Evolutionary conservation across 139 green algal species (phyloP), one percentile per base, ranked within the genome.

Genomic region (Picochlorum sp.): DNA sequence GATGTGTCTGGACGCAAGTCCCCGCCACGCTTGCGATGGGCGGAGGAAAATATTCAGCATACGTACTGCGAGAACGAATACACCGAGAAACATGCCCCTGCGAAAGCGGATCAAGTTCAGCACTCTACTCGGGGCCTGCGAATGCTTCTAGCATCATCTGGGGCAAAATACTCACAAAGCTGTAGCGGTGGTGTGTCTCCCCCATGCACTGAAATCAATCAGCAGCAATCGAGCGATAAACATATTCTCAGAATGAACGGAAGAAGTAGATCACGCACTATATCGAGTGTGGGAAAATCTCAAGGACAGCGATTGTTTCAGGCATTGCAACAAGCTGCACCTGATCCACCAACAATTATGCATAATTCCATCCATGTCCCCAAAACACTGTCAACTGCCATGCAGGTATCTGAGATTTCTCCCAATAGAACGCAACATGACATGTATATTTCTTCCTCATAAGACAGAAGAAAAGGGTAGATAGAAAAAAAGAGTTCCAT

Each of bases 101-200:
- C 6, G 9, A 54, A 26, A 21, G 6, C n/a, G 47, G n/a, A 26
- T 54, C 47, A 26, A 21, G 47, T 54, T 20, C 47, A 54, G 47
- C n/a, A 21, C 47, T 54, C 47, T 26, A 54, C 47, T 26, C 47
- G 47, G 7, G 47, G 47, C 1, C 47, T 54, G 18, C 47, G 47
- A 20, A 54, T 54, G 47, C 47, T 54, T 54, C 47, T 54, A 20
- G 47, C 47, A 20, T 54, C 47, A 54, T 54, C 47, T 54, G 34
- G 34, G 5, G 34, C 34, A 9, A 41, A 41, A 11, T 41, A 41
- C 34, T 41, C 34, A 41, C 34, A 41, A 41, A 41, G 34, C 34
- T 14, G 34, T 41, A 41, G 34, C 8, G 34, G 34, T 41, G 34
- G 34, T 11, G 34, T 41, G 8, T 41, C 34, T 41, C 34, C 34